Conservation (phyloP, 1,139 yeast genomes). For the Taphrina wiesneri region DNA sequence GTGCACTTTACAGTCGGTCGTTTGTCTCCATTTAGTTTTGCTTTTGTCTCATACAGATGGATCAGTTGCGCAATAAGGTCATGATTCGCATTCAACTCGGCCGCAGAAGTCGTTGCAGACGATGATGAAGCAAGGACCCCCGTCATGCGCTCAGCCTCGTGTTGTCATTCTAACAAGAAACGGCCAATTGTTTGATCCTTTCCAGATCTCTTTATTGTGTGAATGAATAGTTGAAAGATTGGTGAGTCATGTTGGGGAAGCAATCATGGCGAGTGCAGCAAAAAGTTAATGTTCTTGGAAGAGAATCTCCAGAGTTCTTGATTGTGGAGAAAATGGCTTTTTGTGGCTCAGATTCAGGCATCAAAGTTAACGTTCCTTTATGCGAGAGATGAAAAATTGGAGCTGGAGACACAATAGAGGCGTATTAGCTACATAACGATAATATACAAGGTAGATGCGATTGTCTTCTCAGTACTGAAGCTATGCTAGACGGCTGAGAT, state of each 20-base stretch:
- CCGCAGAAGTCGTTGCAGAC: not conserved
- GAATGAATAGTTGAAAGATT: too few relatives aligned
- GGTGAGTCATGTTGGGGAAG: too few relatives aligned
- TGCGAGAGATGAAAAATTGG: too few relatives aligned
- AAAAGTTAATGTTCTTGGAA: not conserved
- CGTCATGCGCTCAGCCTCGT: not conserved
- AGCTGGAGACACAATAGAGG: not conserved
- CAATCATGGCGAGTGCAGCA: not conserved
- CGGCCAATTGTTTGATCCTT: too few relatives aligned
- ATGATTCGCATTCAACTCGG: not conserved
- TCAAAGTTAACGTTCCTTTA: too few relatives aligned
- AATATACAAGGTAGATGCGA: too few relatives aligned
- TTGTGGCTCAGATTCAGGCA: not conserved
- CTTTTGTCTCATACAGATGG: slow-evolving; percentile 2
- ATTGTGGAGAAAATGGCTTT: not conserved
- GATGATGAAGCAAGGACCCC: not conserved
- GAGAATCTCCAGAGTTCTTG: not conserved
- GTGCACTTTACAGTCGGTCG: slow-evolving; percentile 32
- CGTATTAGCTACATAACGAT: too few relatives aligned
- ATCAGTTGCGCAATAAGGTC: slow-evolving; percentile 1
- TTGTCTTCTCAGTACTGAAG: too few relatives aligned
- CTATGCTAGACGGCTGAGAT: not conserved
- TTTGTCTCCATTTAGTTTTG: slow-evolving; percentile 32
- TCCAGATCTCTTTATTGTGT: too few relatives aligned
- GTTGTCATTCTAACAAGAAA: not conserved